Percentiles rank a stretch among this genome's conserved stretches.
Conservation (phyloP, 1,139 yeast species). For the Pichiaceae sp. region DNA sequence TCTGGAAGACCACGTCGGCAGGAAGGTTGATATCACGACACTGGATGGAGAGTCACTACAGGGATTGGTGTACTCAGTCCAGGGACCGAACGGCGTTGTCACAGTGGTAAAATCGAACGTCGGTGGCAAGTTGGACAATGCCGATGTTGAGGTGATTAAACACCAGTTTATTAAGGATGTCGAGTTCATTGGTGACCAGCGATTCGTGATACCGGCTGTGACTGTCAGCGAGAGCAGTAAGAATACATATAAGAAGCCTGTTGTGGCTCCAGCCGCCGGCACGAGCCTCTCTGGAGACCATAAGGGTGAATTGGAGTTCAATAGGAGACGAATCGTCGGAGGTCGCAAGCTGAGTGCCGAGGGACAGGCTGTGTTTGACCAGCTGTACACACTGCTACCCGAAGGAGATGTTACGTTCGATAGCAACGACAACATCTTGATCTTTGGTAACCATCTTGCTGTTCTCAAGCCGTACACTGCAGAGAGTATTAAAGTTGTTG, state of each 20-base stretch:
- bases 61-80: not conserved
- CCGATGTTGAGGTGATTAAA: conserved; percentile 46
- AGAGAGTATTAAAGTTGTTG: conserved; percentile 27
- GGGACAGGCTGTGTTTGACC: conserved; percentile 41
- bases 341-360: conserved; percentile 28
- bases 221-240: conserved; percentile 16
- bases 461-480: conserved; percentile 43
- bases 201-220: conserved; percentile 6
- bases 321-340: conserved; percentile 9
- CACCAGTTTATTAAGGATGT: conserved; percentile 50
- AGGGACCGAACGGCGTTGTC: not conserved
- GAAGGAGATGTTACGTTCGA: conserved; percentile 37
- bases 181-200: conserved; percentile 32
- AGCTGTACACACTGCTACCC: conserved; percentile 40
- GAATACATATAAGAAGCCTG: conserved; percentile 13
- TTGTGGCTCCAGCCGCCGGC: conserved; percentile 10
- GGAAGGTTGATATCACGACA: not conserved
- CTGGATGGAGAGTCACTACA: not conserved
- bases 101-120: not conserved
- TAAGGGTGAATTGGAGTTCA: conserved; percentile 16
- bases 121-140: conserved; percentile 5
- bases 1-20: not conserved
- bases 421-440: conserved; percentile 35
- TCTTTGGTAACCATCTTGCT: conserved; percentile 39
- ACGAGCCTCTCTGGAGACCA: conserved; percentile 11